Conservation (phyloP, 2,329 filamentous ascomycete genomes). For the Colletotrichum filicis region DNA sequence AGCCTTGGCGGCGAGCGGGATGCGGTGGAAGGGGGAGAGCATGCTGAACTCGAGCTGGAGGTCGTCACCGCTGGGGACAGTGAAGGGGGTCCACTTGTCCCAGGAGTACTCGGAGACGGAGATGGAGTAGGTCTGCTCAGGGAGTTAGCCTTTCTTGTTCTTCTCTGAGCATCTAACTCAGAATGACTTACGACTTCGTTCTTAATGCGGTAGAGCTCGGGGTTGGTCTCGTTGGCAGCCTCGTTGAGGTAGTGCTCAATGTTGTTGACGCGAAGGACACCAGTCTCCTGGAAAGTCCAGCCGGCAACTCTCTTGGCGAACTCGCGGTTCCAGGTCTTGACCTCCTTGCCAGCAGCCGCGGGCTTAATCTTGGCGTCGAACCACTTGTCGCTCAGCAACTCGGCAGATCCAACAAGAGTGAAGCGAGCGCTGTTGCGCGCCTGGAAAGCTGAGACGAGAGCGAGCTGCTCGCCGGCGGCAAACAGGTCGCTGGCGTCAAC, state of each 20-base stretch:
- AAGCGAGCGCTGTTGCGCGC: slow-evolving; percentile 93
- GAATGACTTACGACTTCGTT: slow-evolving; percentile 85
- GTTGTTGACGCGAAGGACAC: slow-evolving; percentile 85
- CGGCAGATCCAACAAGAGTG: slow-evolving; percentile 84
- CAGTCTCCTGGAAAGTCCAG: slow-evolving; percentile 97
- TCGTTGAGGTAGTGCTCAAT: slow-evolving; percentile 81
- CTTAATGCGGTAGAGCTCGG: slow-evolving; percentile 93
- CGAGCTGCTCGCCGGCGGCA: slow-evolving; percentile 84
- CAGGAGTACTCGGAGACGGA: slow-evolving; percentile 87
- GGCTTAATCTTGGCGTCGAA: slow-evolving; percentile 83
- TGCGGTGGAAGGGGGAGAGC: slow-evolving; percentile 96
- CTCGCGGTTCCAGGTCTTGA: slow-evolving; percentile 80
- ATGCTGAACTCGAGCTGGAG: slow-evolving; percentile 98
- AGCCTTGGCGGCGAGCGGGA: slow-evolving; percentile 71
- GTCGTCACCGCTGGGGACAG: slow-evolving; percentile 73
- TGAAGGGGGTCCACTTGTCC: slow-evolving; percentile 81
- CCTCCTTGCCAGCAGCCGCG: slow-evolving; percentile 58
- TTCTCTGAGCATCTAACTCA: background rate
- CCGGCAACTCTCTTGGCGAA: slow-evolving; percentile 87
- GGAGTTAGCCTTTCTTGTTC: slow-evolving; percentile 38
- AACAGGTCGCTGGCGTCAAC: slow-evolving; percentile 81
- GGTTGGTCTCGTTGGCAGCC: slow-evolving; percentile 74
- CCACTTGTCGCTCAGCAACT: slow-evolving; percentile 90
- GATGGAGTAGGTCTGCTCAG: slow-evolving; percentile 79
- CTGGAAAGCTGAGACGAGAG: slow-evolving; percentile 87